A percentile compares a stretch with the other conserved stretches of the same genome.
These are phyloP conservation scores for Neurospora sublineolata DNA, from an alignment of 495 filamentous ascomycete species.

Conservation along the genomic window DNA sequence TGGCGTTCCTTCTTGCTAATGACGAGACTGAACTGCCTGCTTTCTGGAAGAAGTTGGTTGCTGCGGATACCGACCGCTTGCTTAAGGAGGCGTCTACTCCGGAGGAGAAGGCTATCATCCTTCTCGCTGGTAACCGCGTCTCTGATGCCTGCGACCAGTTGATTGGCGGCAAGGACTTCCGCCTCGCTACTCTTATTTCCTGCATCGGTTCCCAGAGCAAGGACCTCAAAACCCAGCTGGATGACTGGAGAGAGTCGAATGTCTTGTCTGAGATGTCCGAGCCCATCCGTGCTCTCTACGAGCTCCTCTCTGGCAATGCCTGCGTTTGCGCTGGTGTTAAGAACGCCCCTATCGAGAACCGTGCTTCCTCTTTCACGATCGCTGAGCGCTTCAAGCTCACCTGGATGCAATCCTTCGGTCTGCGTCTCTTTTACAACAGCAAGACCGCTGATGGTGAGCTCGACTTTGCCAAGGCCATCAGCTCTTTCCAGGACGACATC, in stretches of 20 bases:
- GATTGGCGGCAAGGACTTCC: constrained; percentile 58
- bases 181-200: constrained; percentile 71
- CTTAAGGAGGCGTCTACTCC: constrained; percentile 38
- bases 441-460: constrained; percentile 36
- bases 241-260: constrained; percentile 69
- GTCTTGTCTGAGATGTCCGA: constrained; percentile 79
- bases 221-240: constrained; percentile 66
- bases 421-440: constrained; percentile 76
- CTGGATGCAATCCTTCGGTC: constrained; percentile 86
- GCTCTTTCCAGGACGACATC: constrained; percentile 57
- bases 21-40: constrained; percentile 44
- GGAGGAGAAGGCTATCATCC: constrained; percentile 76
- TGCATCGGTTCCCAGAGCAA: constrained; percentile 60
- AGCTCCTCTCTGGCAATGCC: constrained; percentile 76
- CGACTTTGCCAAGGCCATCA: constrained; percentile 56
- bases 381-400: constrained; percentile 72
- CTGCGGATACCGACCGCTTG: constrained; percentile 39
- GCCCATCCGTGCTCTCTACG: constrained; percentile 76
- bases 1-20: constrained; percentile 83
- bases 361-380: constrained; percentile 62
- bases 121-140: constrained; percentile 65
- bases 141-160: constrained; percentile 71
- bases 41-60: constrained; percentile 56
- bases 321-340: constrained; percentile 67
- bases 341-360: constrained; percentile 59